Conservation (phyloP, 2,329 filamentous ascomycete genomes). For the Pseudogymnoascus sp. region DNA sequence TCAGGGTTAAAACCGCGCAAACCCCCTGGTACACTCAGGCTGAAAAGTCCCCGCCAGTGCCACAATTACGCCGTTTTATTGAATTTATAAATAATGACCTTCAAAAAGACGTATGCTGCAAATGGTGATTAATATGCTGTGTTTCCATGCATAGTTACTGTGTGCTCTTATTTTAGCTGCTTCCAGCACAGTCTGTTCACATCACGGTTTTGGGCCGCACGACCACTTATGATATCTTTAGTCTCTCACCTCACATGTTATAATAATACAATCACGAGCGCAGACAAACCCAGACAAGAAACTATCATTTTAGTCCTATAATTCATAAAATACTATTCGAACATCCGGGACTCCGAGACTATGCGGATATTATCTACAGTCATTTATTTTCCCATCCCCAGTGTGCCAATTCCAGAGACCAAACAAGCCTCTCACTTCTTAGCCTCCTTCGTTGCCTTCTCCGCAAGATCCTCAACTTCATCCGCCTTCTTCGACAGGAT, state of each 20-base stretch:
- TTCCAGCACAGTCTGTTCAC: background rate
- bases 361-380: constrained; percentile 6
- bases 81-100: background rate
- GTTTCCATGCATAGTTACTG: background rate
- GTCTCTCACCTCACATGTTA: background rate
- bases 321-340: background rate
- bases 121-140: background rate
- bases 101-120: background rate
- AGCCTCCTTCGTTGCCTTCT: constrained; percentile 43
- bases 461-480: constrained; percentile 49
- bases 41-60: background rate
- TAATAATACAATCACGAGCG: background rate
- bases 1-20: background rate
- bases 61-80: background rate
- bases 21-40: background rate
- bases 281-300: background rate
- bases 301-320: too few species aligned
- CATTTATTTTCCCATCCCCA: constrained; percentile 30
- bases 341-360: constrained; percentile 6
- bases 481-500: constrained; percentile 52
- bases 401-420: background rate
- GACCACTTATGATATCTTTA: background rate
- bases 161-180: background rate
- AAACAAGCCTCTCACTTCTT: constrained; percentile 16
- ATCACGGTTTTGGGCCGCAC: background rate